Conservation (phyloP, 163 green algal genomes). For the Scenedesmus sp. region DNA sequence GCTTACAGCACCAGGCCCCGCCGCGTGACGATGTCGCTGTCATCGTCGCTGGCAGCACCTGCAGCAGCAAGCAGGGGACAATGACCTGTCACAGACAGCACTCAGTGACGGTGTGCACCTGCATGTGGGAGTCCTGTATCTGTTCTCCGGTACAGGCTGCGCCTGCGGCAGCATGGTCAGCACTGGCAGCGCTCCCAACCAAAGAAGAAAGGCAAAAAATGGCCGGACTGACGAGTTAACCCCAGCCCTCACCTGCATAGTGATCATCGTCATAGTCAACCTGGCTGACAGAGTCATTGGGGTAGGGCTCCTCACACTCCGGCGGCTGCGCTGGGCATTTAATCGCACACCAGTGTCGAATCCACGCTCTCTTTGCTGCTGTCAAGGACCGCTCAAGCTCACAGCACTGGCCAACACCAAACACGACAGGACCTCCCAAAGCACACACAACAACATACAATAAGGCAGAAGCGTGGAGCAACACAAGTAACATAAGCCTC, state of each 20-base stretch:
- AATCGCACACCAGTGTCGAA: too few relatives aligned
- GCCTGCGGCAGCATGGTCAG: not conserved
- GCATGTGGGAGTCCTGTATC: too few relatives aligned
- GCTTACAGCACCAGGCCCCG: slow-evolving; percentile 58
- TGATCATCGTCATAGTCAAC: not conserved
- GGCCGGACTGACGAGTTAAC: not conserved
- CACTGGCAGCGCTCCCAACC: not conserved
- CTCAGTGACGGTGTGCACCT: too few relatives aligned
- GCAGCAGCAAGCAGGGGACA: not conserved
- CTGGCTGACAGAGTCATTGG: not conserved
- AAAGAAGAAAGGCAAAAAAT: not conserved
- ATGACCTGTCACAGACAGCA: not conserved
- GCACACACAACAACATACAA: too few relatives aligned
- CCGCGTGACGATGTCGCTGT: slow-evolving; percentile 38
- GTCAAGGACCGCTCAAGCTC: too few relatives aligned
- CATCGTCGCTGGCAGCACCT: slow-evolving; percentile 43
- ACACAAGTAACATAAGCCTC: not conserved
- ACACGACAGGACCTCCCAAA: too few relatives aligned
- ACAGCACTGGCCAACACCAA: too few relatives aligned
- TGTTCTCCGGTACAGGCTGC: too few relatives aligned
- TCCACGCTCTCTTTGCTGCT: too few relatives aligned
- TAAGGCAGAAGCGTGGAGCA: too few relatives aligned
- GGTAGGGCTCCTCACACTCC: not conserved
- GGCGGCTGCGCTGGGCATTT: not conserved
- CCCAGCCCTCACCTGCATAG: not conserved